A percentile compares a stretch with the other conserved stretches of the same genome.
phyloP scores from a whole-genome alignment of 371 early-diverging fungal species.

The Basidiobolus meristosporus region DNA sequence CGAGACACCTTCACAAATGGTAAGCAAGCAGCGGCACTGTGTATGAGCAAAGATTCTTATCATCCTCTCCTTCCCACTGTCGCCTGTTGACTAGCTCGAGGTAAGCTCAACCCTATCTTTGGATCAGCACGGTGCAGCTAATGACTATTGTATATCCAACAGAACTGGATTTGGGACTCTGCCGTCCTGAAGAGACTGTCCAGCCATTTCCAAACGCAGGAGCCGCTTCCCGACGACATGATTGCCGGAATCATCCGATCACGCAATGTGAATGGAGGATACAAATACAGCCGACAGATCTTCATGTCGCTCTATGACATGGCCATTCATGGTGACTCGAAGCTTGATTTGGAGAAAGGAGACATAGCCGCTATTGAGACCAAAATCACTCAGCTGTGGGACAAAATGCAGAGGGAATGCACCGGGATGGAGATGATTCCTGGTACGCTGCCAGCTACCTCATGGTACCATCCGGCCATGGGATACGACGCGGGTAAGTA shows the following conservation, averaged over 20 bases:
- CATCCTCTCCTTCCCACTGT: neutral
- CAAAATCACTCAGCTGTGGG: no score
- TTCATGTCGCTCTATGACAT: slow-evolving; percentile 64
- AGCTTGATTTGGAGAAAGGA: no score
- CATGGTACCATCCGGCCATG: no score
- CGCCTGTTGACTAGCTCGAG: neutral
- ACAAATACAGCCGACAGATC: slow-evolving; percentile 49
- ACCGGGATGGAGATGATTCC: no score
- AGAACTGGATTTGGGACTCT: slow-evolving; percentile 78
- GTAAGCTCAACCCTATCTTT: no score
- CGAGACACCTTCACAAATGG: slow-evolving; percentile 80
- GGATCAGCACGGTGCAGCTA: no score
- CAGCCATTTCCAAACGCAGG: slow-evolving; percentile 48
- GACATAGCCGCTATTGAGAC: no score
- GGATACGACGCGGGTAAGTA: no score
- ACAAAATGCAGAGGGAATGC: no score
- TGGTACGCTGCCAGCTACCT: no score
- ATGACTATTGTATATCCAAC: no score
- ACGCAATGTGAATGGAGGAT: slow-evolving; percentile 57
- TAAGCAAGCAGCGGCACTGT: slow-evolving; percentile 34
- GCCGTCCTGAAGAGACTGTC: slow-evolving; percentile 44
- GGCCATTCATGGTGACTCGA: slow-evolving; percentile 41
- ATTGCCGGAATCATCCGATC: slow-evolving; percentile 27
- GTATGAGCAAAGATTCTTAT: neutral
- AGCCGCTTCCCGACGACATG: slow-evolving; percentile 50